Evolutionary conservation across 2,329 filamentous ascomycete genomes (phyloP).

Genomic region (Neobulgaria alba): DNA sequence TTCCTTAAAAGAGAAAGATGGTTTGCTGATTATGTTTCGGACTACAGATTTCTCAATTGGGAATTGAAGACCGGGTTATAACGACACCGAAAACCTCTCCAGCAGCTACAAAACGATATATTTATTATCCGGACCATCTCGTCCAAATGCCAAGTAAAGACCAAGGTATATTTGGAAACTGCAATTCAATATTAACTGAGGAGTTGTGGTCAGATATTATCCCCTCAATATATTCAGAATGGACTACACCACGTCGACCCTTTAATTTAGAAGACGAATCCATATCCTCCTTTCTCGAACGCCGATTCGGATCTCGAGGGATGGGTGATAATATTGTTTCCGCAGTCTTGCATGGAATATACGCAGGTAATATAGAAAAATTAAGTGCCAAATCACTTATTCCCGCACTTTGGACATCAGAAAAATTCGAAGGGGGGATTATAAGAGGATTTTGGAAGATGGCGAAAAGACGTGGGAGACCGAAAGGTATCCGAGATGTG

Average conservation of each 20-base stretch:
- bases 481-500: no score
- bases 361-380: slow-evolving; percentile 78
- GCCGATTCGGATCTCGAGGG: slow-evolving; percentile 41
- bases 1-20: slow-evolving; percentile 19
- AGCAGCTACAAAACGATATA: slow-evolving; percentile 57
- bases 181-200: slow-evolving; percentile 33
- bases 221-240: no score
- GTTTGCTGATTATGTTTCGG: slow-evolving; percentile 2
- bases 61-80: slow-evolving; percentile 47
- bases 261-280: slow-evolving; percentile 53
- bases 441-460: slow-evolving; percentile 3
- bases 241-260: slow-evolving; percentile 29
- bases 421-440: slow-evolving; percentile 15
- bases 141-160: slow-evolving; percentile 49
- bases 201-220: no score
- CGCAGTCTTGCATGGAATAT: slow-evolving; percentile 76
- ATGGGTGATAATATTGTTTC: slow-evolving; percentile 67
- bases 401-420: slow-evolving; percentile 18
- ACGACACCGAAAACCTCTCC: slow-evolving; percentile 41
- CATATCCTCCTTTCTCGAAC: slow-evolving; percentile 55
- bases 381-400: slow-evolving; percentile 61
- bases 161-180: slow-evolving; percentile 26
- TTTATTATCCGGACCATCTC: slow-evolving; percentile 83
- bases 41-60: slow-evolving; percentile 47
- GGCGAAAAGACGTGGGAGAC: no score